Percentiles rank a stretch among this genome's conserved stretches.
Evolutionary conservation across 225 moss, liverwort and hornwort species (phyloP).

Genomic region (Ulota crispa): DNA sequence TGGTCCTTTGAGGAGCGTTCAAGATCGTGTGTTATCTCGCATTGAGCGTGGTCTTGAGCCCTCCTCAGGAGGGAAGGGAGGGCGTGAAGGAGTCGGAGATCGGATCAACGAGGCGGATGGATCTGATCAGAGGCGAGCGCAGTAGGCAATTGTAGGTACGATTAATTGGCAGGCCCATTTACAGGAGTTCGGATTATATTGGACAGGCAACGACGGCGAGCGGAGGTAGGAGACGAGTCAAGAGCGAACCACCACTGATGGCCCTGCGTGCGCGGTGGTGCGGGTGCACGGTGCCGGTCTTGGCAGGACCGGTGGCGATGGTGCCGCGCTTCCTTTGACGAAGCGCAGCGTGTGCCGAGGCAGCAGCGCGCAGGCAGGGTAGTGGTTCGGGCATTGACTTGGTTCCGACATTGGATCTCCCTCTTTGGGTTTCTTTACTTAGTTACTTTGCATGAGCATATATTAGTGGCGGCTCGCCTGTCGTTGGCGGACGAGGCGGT

Average conservation of each 20-base stretch:
- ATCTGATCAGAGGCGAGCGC: not conserved
- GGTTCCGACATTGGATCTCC: conserved; percentile 48
- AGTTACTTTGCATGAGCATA: not conserved
- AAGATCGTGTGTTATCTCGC: conserved; percentile 87
- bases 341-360: conserved; percentile 47
- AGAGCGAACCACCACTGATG: conserved; percentile 88
- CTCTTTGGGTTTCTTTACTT: conserved; percentile 15
- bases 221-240: conserved; percentile 63
- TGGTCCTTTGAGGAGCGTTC: conserved; percentile 84
- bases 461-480: not conserved
- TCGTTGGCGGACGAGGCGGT: not conserved
- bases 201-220: conserved; percentile 24
- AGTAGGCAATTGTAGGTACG: conserved; percentile 10
- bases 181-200: conserved; percentile 26
- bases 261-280: conserved; percentile 64
- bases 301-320: not conserved
- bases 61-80: conserved; percentile 61
- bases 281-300: conserved; percentile 2
- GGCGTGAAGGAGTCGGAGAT: not conserved
- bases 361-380: conserved; percentile 74
- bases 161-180: conserved; percentile 26
- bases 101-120: not conserved
- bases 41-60: conserved; percentile 99
- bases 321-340: not conserved
- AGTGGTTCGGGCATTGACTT: conserved; percentile 98